Evolutionary conservation across 208 protist species (phyloP).

Genomic region (Leishmania gerbilli): DNA sequence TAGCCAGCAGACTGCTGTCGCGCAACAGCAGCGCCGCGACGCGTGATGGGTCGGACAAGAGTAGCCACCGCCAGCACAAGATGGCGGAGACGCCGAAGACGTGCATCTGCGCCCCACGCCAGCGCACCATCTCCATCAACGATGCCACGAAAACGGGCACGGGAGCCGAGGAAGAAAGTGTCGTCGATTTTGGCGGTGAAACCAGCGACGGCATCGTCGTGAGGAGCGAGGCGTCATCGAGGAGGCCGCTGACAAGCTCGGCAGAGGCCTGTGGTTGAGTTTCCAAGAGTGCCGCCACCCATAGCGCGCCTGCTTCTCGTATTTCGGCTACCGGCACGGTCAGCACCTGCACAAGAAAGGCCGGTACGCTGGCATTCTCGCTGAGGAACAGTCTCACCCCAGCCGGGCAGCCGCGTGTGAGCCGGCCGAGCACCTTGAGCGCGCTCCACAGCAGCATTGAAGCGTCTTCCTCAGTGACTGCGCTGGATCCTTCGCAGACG

Average conservation of each 20-base stretch:
- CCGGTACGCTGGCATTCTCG: conserved; percentile 6
- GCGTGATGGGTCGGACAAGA: conserved; percentile 33
- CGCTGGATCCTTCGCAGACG: conserved; percentile 4
- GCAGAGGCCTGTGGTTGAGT: conserved; percentile 26
- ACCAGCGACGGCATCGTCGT: neutral
- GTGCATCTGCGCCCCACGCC: conserved; percentile 30
- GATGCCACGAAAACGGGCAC: conserved; percentile 13
- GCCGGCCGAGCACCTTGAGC: conserved; percentile 29
- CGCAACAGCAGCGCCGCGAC: conserved; percentile 21
- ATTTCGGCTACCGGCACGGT: conserved; percentile 48
- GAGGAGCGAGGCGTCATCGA: neutral
- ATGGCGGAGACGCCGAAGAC: conserved; percentile 38
- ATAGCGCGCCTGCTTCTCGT: conserved; percentile 32
- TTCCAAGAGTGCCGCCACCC: conserved; percentile 34
- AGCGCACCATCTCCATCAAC: conserved; percentile 30
- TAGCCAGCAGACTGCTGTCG: conserved; percentile 28
- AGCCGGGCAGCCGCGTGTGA: conserved; percentile 31
- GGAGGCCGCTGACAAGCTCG: conserved; percentile 14
- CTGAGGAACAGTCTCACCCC: conserved; percentile 30
- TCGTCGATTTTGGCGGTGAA: neutral
- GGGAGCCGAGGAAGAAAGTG: neutral
- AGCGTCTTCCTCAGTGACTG: conserved; percentile 12
- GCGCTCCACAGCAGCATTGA: conserved; percentile 32
- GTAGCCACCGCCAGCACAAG: conserved; percentile 58
- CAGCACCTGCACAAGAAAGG: conserved; percentile 36